Evolutionary conservation across 2,329 filamentous ascomycete species (phyloP), one percentile per base, ranked within the genome.

Genomic region (Microthyrium microscopicum): DNA sequence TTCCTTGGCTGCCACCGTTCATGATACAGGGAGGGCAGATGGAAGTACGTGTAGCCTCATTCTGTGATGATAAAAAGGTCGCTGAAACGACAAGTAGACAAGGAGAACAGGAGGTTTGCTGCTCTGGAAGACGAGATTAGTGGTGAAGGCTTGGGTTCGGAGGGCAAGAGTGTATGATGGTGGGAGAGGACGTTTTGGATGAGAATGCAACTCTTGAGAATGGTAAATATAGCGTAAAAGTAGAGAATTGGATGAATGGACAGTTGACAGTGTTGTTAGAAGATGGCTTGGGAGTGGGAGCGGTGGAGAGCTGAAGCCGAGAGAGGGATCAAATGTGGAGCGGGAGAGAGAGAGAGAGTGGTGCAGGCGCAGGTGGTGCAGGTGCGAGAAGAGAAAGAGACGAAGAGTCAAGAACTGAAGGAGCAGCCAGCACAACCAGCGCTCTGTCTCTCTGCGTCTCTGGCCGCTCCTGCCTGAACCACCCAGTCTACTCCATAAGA

Each of bases 1-100:
- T 18, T 21, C 13, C 8, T 17, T n/a, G n/a, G 13, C 20, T 37
- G 30, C 35, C 30, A 20, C 35, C 28, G 30, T 20, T 37, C 35
- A 37, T 37, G 22, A 11, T 12, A 16, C 20, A 15, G 28, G 28
- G 28, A 19, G 28, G 18, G 15, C 12, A 20, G 21, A 13, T 30
- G 28, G 11, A 5, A 20, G 20, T 20, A 20, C 12, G 11, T 18
- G 4, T 13, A 29, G 17, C 17, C 17, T 20, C 21, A 20, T 16
- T 20, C 17, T 9, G 8, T 3, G 16, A 20, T 30, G 28, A 30
- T 30, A 20, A 20, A 8, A 20, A 13, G 18, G 22, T 31, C 18
- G 29, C 27, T 15, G 20, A 15, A 18, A 9, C 27, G 12, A 19
- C 20, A 19, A 13, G 22, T 25, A 25, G 22, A n/a, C 8, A n/a